Percentiles rank a stretch among this genome's conserved stretches.
phyloP scores from a whole-genome alignment of 192 early-diverging fungal genomes.

The Entomortierella chlamydospora region DNA sequence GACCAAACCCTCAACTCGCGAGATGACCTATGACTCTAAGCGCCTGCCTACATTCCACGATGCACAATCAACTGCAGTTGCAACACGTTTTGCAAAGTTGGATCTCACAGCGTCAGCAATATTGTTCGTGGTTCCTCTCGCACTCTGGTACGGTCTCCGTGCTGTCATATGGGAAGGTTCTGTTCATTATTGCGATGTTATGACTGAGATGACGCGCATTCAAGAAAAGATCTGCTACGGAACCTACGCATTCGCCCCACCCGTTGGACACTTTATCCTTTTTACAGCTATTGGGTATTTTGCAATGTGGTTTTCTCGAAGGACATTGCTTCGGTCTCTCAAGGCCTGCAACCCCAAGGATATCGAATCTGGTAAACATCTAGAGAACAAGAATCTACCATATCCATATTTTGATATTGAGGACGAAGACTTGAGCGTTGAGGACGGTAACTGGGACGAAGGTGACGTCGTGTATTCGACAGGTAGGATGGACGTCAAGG shows the following conservation, averaged over 20 bases:
- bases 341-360: constrained; percentile 20
- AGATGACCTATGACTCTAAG: constrained; percentile 28
- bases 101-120: constrained; percentile 17
- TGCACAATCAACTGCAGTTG: constrained; percentile 11
- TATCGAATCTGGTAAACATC: constrained; percentile 17
- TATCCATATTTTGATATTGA: constrained; percentile 38
- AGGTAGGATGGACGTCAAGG: constrained; percentile 43
- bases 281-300: constrained; percentile 27
- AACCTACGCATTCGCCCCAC: constrained; percentile 16
- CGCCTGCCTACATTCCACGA: constrained; percentile 45
- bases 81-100: constrained; percentile 18
- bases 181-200: constrained; percentile 31
- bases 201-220: constrained; percentile 13
- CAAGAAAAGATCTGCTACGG: constrained; percentile 49
- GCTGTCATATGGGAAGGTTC: constrained; percentile 35
- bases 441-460: constrained; percentile 54
- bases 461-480: constrained; percentile 49
- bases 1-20: constrained; percentile 11
- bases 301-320: constrained; percentile 25
- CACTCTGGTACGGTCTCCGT: constrained; percentile 30
- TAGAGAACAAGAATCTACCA: constrained; percentile 11
- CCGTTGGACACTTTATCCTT: constrained; percentile 7
- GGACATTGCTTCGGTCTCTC: constrained; percentile 17
- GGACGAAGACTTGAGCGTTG: constrained; percentile 40
- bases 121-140: constrained; percentile 33